Conservation (phyloP, 208 protist species). For the Vickermania spadyakhi region DNA sequence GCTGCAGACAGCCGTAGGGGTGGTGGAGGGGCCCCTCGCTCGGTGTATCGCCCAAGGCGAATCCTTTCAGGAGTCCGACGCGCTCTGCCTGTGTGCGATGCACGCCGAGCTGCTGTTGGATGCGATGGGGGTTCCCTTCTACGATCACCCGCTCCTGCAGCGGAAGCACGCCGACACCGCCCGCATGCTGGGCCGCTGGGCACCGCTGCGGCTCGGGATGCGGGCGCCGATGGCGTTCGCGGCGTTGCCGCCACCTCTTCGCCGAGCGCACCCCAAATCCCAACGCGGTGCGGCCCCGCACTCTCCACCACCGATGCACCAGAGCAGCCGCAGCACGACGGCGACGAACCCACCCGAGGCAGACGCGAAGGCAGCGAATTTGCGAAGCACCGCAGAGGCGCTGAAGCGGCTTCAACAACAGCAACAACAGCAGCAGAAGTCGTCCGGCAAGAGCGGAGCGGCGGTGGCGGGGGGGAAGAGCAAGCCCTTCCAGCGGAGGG, state of each 20-base stretch:
- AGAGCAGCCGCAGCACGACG: conserved; percentile 1
- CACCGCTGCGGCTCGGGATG: conserved; percentile 18
- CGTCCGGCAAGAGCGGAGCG: background rate
- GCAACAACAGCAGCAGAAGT: background rate
- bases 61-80: conserved; percentile 46
- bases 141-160: conserved; percentile 65
- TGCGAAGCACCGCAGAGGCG: background rate
- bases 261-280: conserved; percentile 39
- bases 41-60: conserved; percentile 55
- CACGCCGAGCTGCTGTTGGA: conserved; percentile 82
- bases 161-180: conserved; percentile 65
- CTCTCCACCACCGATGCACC: no score
- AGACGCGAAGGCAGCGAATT: background rate
- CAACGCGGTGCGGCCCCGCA: conserved; percentile 41
- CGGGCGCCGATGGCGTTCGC: conserved; percentile 7
- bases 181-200: conserved; percentile 59
- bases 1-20: background rate
- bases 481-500: background rate
- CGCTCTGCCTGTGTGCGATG: conserved; percentile 61
- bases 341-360: background rate
- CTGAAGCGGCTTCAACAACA: background rate
- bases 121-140: conserved; percentile 50
- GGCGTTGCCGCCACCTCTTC: conserved; percentile 44
- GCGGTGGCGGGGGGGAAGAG: background rate
- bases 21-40: conserved; percentile 2